Evolutionary conservation across 441 rosid genomes (phyloP).

Genomic region (Croton laevigatus): DNA sequence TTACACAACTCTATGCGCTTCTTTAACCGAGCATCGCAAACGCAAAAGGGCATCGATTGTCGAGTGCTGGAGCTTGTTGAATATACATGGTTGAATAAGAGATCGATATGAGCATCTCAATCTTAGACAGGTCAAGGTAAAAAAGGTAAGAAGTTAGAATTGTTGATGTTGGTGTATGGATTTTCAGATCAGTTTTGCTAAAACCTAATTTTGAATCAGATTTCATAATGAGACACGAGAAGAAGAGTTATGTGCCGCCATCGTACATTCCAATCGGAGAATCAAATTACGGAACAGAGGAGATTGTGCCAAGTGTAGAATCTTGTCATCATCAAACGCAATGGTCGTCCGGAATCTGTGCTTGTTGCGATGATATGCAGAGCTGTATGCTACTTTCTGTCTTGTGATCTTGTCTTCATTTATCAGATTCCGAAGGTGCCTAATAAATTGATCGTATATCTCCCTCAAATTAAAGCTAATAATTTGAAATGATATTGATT

Average conservation of each 20-base stretch:
- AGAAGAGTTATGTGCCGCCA: slow-evolving; percentile 67
- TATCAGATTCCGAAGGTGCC: slow-evolving; percentile 55
- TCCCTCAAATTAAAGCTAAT: neutral
- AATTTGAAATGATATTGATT: too few relatives aligned
- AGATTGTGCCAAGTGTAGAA: slow-evolving; percentile 31
- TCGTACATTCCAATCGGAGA: slow-evolving; percentile 66
- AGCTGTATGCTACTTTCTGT: slow-evolving; percentile 93
- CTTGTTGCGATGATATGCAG: slow-evolving; percentile 92
- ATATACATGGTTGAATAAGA: too few relatives aligned
- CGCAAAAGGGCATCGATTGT: too few relatives aligned
- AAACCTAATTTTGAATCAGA: too few relatives aligned
- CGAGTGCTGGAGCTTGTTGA: too few relatives aligned
- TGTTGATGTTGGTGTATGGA: too few relatives aligned
- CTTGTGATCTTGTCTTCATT: slow-evolving; percentile 59
- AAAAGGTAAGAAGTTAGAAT: too few relatives aligned
- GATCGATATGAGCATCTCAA: too few relatives aligned
- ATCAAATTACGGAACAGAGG: slow-evolving; percentile 38
- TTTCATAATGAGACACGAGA: neutral
- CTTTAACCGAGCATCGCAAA: too few relatives aligned
- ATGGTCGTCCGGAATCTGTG: slow-evolving; percentile 98
- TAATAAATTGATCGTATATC: slow-evolving; percentile 22
- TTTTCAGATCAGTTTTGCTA: too few relatives aligned
- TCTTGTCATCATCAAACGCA: slow-evolving; percentile 26
- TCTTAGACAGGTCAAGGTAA: too few relatives aligned
- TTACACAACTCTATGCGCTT: too few relatives aligned